These are phyloP conservation scores for Daldinia childiae DNA, from an alignment of 495 filamentous ascomycete species.

Conservation along the genomic window DNA sequence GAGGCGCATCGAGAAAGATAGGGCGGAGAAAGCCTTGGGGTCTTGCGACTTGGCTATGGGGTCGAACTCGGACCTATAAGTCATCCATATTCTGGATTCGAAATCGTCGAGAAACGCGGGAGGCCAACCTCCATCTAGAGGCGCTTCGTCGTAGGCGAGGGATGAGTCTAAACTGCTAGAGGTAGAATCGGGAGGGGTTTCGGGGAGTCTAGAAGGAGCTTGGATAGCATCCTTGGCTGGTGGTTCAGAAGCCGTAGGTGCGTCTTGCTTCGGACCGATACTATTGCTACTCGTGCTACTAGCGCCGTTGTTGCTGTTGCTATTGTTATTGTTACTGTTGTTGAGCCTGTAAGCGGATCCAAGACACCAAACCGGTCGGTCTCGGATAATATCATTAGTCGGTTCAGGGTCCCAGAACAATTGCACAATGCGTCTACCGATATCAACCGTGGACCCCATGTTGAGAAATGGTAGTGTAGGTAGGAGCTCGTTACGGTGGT, in stretches of 20 bases:
- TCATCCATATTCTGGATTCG: conserved; percentile 94
- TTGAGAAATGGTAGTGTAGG: conserved; percentile 14
- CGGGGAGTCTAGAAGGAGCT: conserved; percentile 41
- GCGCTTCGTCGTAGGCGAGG: conserved; percentile 58
- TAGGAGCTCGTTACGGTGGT: not conserved
- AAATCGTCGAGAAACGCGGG: conserved; percentile 88
- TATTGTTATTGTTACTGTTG: conserved; percentile 24
- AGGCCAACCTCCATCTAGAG: conserved; percentile 78
- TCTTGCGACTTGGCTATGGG: conserved; percentile 82
- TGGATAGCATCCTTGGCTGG: conserved; percentile 30
- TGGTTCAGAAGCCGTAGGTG: conserved; percentile 22
- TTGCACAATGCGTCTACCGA: conserved; percentile 80
- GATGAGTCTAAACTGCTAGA: conserved; percentile 61
- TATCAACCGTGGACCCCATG: conserved; percentile 57
- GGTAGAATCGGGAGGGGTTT: conserved; percentile 58
- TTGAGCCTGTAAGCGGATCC: conserved; percentile 75
- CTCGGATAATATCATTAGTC: conserved; percentile 75
- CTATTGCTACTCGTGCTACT: conserved; percentile 24
- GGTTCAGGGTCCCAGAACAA: conserved; percentile 97
- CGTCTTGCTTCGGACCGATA: conserved; percentile 32
- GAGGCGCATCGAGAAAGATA: conserved; percentile 88
- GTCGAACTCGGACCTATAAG: conserved; percentile 89
- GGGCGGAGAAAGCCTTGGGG: conserved; percentile 70
- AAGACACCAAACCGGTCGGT: conserved; percentile 85
- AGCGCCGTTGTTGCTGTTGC: not conserved